Percentiles rank a stretch among this genome's conserved stretches.
phyloP scores from a whole-genome alignment of 1,284 basidiomycete genomes.

The Meripilus lineatus region DNA sequence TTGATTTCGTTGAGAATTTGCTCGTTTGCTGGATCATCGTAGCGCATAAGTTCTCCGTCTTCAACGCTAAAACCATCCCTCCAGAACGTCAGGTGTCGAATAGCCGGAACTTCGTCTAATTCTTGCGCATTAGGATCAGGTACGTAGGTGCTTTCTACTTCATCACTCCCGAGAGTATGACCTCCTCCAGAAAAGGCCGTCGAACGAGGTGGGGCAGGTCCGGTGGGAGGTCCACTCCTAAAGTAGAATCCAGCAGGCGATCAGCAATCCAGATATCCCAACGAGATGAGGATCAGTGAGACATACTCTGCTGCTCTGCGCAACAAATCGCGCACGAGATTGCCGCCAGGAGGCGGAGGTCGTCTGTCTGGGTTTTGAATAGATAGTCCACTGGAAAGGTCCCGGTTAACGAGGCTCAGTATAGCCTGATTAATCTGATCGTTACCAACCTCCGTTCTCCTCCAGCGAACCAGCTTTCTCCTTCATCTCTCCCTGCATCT shows the following conservation, averaged over 20 bases:
- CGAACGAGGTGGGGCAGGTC: constrained; percentile 18
- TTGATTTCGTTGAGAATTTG: constrained; percentile 78
- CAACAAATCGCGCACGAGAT: constrained; percentile 79
- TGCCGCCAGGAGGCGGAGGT: constrained; percentile 46
- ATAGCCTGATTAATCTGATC: background rate
- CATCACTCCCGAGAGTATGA: constrained; percentile 84
- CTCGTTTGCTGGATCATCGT: constrained; percentile 79
- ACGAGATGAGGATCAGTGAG: background rate
- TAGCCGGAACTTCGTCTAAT: constrained; percentile 53
- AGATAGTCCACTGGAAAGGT: constrained; percentile 69
- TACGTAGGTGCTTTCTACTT: constrained; percentile 65
- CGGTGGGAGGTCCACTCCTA: background rate
- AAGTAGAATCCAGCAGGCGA: background rate
- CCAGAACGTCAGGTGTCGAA: constrained; percentile 90
- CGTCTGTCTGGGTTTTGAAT: constrained; percentile 77
- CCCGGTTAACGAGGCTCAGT: background rate
- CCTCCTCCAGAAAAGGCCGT: constrained; percentile 64
- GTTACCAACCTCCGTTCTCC: constrained; percentile 74
- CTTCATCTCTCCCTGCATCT: constrained; percentile 38
- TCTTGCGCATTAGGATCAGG: constrained; percentile 57
- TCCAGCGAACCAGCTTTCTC: constrained; percentile 77
- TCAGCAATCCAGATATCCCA: background rate
- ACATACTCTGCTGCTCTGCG: constrained; percentile 78
- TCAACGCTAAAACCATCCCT: constrained; percentile 91
- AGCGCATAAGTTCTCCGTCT: constrained; percentile 82